Base-by-base conservation (phyloP, 345 rosid species). In the Citrus medica region DNA sequence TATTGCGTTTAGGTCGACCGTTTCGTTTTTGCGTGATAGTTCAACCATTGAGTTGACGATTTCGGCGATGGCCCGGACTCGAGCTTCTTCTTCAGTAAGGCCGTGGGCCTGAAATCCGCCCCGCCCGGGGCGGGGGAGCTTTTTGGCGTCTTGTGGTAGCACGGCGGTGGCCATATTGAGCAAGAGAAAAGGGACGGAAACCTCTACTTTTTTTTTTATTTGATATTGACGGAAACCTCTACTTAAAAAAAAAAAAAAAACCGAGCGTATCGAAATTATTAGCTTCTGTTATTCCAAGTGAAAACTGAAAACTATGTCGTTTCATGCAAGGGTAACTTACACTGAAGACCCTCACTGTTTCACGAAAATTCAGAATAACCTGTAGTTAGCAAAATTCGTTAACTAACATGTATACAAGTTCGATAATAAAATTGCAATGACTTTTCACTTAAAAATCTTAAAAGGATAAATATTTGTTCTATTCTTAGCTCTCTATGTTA, bases 11-110 rank as follows among this genome's bases (percentile, higher is more conserved):
- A 97, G 93, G 85, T 97, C 98, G 38, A 97, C 98, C 55, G 89
- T 94, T 87, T 90, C 90, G 89, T 95, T 94, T 86, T 87, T 91
- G 35, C 92, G 94, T 4, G 99, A 92, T n/a, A 90, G 97, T 69
- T 94, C 98, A 59, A 89, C 97, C 98, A 97, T 94, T 62, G 96
- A 73, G 82, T 87, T 92, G 35, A 97, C 98, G 25, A 97, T 93
- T 83, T 94, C 99, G 1, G 96, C 92, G 78, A 97, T 94, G 70
- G 99, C 98, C 58, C 96, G 84, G 6, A 97, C 94, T 64, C 99
- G 84, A 33, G 99, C 98, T 78, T 97, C 99, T 79, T 93, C 98
- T 79, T 97, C 99, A 3, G 96, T 88, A 7, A 97, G 85, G 0
- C 97, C 98, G 13, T 92, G 98, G 24, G 92, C 89, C 69, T 93